These are phyloP conservation scores for Vaccinium vitisidaea DNA, from an alignment of 148 eudicot species.

Conservation along the genomic window DNA sequence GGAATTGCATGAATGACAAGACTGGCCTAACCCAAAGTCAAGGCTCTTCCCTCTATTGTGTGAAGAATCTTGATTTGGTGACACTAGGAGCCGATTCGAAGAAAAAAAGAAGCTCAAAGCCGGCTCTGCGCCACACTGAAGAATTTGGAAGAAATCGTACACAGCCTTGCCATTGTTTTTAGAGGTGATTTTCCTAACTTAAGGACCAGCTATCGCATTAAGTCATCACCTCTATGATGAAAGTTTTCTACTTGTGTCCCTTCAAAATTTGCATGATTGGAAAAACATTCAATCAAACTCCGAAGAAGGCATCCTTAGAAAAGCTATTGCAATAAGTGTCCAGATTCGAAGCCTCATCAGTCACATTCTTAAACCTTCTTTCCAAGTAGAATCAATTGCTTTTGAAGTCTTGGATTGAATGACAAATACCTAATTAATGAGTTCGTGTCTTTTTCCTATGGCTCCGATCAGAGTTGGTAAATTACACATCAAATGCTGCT, in stretches of 20 bases:
- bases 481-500: neutral
- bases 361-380: neutral
- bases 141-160: too few species aligned
- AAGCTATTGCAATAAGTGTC: neutral
- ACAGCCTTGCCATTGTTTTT: neutral
- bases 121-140: neutral
- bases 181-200: neutral
- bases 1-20: too few species aligned
- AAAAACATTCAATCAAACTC: neutral
- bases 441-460: neutral
- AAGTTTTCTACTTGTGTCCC: neutral
- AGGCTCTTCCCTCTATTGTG: too few species aligned
- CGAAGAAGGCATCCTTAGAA: neutral
- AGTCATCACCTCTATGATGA: neutral
- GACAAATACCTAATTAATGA: neutral
- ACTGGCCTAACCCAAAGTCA: too few species aligned
- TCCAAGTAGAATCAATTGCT: neutral
- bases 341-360: neutral
- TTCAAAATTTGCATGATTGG: neutral
- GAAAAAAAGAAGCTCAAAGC: too few species aligned
- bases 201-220: neutral
- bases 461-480: neutral
- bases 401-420: neutral
- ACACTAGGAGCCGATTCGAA: too few species aligned
- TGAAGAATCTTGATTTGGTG: too few species aligned